A percentile compares a stretch with the other conserved stretches of the same genome.
Evolutionary conservation across 768 basidiomycete genomes (phyloP).

Genomic region (Leccinum imitatum): DNA sequence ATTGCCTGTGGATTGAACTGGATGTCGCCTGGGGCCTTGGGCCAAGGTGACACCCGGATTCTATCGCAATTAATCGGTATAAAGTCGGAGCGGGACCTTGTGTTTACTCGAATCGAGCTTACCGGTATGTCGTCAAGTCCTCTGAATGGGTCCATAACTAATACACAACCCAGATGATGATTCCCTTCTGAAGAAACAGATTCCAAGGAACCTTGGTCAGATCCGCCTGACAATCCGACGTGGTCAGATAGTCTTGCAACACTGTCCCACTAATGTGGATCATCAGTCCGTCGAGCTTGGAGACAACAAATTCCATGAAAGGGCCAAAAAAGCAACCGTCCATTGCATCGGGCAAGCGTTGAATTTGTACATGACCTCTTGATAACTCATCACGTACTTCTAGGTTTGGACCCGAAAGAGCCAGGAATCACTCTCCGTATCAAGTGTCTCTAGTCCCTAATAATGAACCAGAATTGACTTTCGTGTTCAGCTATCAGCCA

Average conservation of each 20-base stretch:
- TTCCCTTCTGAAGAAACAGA: conserved; percentile 9
- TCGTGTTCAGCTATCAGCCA: background rate
- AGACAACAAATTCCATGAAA: background rate
- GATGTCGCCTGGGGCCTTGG: background rate
- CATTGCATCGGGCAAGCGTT: background rate
- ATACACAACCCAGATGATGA: conserved; percentile 20
- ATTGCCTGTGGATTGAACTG: background rate
- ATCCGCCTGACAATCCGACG: conserved; percentile 7
- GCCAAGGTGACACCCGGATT: background rate
- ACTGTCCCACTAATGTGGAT: background rate
- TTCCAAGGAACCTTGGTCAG: conserved; percentile 15
- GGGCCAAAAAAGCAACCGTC: background rate
- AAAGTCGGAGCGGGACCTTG: background rate
- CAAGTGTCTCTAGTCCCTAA: background rate
- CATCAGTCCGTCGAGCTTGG: background rate
- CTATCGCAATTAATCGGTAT: background rate
- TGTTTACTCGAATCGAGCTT: background rate
- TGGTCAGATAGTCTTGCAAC: background rate
- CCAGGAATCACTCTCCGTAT: background rate
- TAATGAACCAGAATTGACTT: background rate
- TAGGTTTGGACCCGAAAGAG: background rate
- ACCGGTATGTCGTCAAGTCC: background rate
- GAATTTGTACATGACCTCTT: background rate
- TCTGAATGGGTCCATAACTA: background rate
- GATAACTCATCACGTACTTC: background rate